Percentiles rank a stretch among this genome's conserved stretches.
Evolutionary conservation across 2,329 filamentous ascomycete species (phyloP).

Genomic region (Xylaria sp.): DNA sequence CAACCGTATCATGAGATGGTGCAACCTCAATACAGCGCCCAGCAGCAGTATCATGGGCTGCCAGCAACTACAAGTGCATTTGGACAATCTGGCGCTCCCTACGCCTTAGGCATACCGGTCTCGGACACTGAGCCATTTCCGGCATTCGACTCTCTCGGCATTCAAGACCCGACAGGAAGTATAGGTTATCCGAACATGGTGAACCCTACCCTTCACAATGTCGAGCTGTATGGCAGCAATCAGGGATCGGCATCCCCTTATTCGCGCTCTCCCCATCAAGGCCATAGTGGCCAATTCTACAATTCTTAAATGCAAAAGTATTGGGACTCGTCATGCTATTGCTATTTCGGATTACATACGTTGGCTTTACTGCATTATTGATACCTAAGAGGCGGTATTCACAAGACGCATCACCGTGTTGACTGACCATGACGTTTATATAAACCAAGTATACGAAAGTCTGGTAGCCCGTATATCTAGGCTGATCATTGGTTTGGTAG

Average conservation of each 20-base stretch:
- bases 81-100: conserved; percentile 37
- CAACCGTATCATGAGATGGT: conserved; percentile 31
- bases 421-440: neutral
- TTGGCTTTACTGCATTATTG: conserved; percentile 3
- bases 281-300: conserved; percentile 45
- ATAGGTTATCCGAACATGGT: conserved; percentile 44
- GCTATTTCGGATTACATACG: conserved; percentile 27
- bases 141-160: conserved; percentile 45
- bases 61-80: conserved; percentile 38
- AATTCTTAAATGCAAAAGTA: conserved; percentile 23
- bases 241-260: conserved; percentile 51
- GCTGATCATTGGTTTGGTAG: neutral
- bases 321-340: conserved; percentile 1
- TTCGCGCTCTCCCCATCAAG: conserved; percentile 48
- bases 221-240: conserved; percentile 47
- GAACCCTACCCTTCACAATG: conserved; percentile 39
- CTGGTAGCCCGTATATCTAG: neutral
- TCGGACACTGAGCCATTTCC: conserved; percentile 46
- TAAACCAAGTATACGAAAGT: neutral
- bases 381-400: conserved; percentile 31
- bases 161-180: conserved; percentile 42
- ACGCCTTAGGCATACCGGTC: conserved; percentile 38
- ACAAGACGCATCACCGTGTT: neutral
- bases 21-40: conserved; percentile 31
- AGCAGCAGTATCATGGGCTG: conserved; percentile 40